These are phyloP conservation scores for Carex pumila DNA, from an alignment of 176 grass and related monocot species.

Conservation along the genomic window DNA sequence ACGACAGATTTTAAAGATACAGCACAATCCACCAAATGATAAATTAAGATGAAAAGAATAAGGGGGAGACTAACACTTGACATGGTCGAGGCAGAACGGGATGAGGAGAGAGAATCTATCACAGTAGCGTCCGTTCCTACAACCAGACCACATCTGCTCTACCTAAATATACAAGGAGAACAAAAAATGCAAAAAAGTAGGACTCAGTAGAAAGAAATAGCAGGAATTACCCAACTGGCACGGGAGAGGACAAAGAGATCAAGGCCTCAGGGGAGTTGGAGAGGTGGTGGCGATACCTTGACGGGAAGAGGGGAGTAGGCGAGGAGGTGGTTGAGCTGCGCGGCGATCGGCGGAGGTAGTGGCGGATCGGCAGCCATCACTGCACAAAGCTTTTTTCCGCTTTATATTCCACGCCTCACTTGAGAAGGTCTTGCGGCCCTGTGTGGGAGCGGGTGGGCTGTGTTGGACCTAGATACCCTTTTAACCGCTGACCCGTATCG, in stretches of 20 bases:
- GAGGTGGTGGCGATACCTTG: conserved; percentile 29
- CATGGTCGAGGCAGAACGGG: conserved; percentile 97
- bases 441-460: too few species aligned
- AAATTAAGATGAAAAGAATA: conserved; percentile 3
- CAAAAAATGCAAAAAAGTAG: not conserved
- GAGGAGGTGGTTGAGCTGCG: conserved; percentile 79
- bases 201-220: not conserved
- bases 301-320: conserved; percentile 50
- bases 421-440: not conserved
- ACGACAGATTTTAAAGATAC: not conserved
- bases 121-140: conserved; percentile 44
- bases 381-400: not conserved
- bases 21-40: not conserved
- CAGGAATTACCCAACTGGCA: not conserved
- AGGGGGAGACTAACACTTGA: conserved; percentile 51
- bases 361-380: conserved; percentile 25
- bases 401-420: not conserved
- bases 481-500: too few species aligned
- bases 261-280: not conserved
- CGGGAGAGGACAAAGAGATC: not conserved
- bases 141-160: conserved; percentile 67
- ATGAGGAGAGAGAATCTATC: conserved; percentile 76
- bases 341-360: conserved; percentile 50
- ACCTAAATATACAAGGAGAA: conserved; percentile 32
- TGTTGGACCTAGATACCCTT: not conserved